Evolutionary conservation across 305 asterid species (phyloP).

Genomic region (Solanum chacoense): DNA sequence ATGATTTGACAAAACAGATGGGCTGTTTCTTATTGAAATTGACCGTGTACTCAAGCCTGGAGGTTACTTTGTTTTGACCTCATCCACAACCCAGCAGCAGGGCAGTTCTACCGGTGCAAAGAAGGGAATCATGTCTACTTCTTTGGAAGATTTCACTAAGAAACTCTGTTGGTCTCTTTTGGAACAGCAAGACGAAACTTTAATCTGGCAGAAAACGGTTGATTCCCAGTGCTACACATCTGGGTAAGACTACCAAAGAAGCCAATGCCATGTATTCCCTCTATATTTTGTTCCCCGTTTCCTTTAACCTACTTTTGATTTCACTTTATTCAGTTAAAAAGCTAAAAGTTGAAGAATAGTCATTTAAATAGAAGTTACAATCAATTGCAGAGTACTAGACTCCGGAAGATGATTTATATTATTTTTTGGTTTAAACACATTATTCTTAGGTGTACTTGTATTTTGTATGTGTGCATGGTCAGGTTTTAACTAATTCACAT

Average conservation of each 20-base stretch:
- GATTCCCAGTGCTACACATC: conserved; percentile 54
- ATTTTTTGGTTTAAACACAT: not conserved
- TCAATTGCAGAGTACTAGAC: not conserved
- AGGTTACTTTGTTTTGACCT: conserved; percentile 81
- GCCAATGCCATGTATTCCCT: not conserved
- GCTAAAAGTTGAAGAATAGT: not conserved
- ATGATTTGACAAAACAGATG: conserved; percentile 47
- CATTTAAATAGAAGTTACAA: not conserved
- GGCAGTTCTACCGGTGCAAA: conserved; percentile 27
- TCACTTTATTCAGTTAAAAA: not conserved
- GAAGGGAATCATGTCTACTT: conserved; percentile 42
- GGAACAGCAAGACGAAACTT: conserved; percentile 74
- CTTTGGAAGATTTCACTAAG: conserved; percentile 50
- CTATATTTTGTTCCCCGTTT: not conserved
- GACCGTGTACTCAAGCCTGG: conserved; percentile 95
- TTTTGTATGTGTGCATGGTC: not conserved
- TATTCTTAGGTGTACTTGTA: not conserved
- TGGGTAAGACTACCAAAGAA: conserved; percentile 36
- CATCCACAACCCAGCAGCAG: conserved; percentile 52
- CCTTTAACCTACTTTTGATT: not conserved
- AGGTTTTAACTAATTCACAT: not conserved
- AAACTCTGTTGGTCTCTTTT: conserved; percentile 76
- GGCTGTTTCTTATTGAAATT: conserved; percentile 72
- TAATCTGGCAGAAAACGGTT: conserved; percentile 73
- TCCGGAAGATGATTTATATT: not conserved